phyloP scores from a whole-genome alignment of 345 rosid species.

The Stellera chamaejasme region DNA sequence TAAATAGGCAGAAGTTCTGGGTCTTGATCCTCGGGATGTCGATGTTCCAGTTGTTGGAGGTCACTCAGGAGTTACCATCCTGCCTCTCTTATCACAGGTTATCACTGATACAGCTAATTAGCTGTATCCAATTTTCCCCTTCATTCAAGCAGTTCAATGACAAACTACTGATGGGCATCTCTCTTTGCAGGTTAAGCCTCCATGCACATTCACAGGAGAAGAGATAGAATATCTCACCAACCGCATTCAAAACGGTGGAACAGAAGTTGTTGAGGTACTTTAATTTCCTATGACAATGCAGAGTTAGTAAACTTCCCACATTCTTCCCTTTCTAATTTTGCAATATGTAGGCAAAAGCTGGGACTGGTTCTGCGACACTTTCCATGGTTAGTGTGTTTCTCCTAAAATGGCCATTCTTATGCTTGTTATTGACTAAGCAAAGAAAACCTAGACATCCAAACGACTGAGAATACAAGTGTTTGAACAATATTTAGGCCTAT shows the following conservation, averaged over 20 bases:
- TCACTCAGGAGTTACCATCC: constrained; percentile 88
- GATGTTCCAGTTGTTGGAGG: constrained; percentile 98
- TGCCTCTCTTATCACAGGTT: constrained; percentile 97
- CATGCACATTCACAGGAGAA: constrained; percentile 54
- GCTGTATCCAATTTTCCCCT: too few species aligned
- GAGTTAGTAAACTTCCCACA: not conserved
- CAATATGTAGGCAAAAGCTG: constrained; percentile 64
- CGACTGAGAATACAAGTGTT: constrained; percentile 1
- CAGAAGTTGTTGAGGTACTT: constrained; percentile 76
- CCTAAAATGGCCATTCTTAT: not conserved
- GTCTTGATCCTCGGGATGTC: constrained; percentile 91
- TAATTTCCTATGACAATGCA: not conserved
- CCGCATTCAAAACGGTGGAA: constrained; percentile 83
- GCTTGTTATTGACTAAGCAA: not conserved
- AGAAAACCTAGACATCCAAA: not conserved
- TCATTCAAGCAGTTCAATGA: not conserved
- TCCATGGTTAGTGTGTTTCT: constrained; percentile 49
- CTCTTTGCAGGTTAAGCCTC: constrained; percentile 51
- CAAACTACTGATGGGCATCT: not conserved
- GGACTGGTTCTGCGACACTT: constrained; percentile 76
- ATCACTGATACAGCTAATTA: not conserved
- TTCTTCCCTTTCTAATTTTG: not conserved
- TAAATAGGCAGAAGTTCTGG: constrained; percentile 88
- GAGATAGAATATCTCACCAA: constrained; percentile 63
- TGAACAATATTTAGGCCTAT: constrained; percentile 39